A percentile compares a stretch with the other conserved stretches of the same genome.
These are phyloP conservation scores for Fusarium mexicanum DNA, from an alignment of 2,329 filamentous ascomycete species.

Conservation along the genomic window DNA sequence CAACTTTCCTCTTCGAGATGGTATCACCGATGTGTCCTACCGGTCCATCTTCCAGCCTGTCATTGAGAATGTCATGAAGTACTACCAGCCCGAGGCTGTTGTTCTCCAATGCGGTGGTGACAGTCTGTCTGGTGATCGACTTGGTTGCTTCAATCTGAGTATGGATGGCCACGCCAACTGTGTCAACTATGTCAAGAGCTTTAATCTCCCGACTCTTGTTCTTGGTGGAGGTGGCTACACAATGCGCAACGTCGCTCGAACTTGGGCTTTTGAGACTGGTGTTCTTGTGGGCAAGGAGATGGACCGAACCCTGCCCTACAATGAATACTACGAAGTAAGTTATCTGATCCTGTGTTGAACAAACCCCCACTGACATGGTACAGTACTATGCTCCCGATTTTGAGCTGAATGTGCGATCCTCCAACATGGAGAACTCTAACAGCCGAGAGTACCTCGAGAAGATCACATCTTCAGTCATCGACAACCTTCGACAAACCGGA, in stretches of 20 bases:
- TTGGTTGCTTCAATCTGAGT: slow-evolving; percentile 97
- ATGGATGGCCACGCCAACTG: slow-evolving; percentile 96
- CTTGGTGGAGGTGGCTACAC: slow-evolving; percentile 97
- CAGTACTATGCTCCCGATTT: slow-evolving; percentile 94
- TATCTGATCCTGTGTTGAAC: slow-evolving; percentile 32
- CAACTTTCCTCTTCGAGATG: slow-evolving; percentile 91
- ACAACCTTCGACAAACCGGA: slow-evolving; percentile 87
- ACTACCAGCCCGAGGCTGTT: slow-evolving; percentile 89
- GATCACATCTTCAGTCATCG: slow-evolving; percentile 82
- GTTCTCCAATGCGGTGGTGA: slow-evolving; percentile 97
- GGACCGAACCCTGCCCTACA: slow-evolving; percentile 86
- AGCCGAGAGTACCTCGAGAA: slow-evolving; percentile 82
- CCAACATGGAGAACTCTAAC: slow-evolving; percentile 92
- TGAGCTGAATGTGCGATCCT: slow-evolving; percentile 87
- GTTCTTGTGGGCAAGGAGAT: slow-evolving; percentile 86
- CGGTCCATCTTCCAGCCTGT: slow-evolving; percentile 92
- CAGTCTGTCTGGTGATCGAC: slow-evolving; percentile 89
- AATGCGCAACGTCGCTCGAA: slow-evolving; percentile 94
- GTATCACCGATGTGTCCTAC: slow-evolving; percentile 90
- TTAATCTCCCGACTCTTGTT: slow-evolving; percentile 86
- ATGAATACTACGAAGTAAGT: slow-evolving; percentile 87
- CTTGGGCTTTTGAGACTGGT: slow-evolving; percentile 97
- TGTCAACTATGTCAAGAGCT: slow-evolving; percentile 89
- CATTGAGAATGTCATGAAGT: slow-evolving; percentile 85
- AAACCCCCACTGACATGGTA: slow-evolving; percentile 32